Percentiles rank a stretch among this genome's conserved stretches.
Evolutionary conservation across 805 yeast genomes (phyloP).

Genomic region (Sungouiozyma ichnusensis): DNA sequence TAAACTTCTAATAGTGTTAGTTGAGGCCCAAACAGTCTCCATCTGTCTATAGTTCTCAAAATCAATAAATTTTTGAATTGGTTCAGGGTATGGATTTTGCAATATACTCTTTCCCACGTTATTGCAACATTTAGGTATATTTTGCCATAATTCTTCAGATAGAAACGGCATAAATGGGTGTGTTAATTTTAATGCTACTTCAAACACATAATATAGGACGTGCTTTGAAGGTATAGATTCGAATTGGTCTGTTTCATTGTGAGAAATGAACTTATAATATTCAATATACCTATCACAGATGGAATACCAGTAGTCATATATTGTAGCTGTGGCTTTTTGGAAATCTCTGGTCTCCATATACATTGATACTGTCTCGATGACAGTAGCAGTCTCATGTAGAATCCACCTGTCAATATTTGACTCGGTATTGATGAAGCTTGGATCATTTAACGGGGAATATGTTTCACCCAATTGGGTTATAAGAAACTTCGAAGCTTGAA

Average conservation of each 20-base stretch:
- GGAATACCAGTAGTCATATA: slow-evolving; percentile 88
- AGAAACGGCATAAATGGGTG: slow-evolving; percentile 98
- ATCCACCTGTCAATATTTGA: slow-evolving; percentile 88
- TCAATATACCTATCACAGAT: slow-evolving; percentile 96
- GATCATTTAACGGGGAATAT: slow-evolving; percentile 32
- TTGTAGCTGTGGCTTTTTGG: slow-evolving; percentile 67
- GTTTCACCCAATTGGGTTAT: neutral
- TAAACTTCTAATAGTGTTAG: slow-evolving; percentile 82
- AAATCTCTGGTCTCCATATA: slow-evolving; percentile 76
- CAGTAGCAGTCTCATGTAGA: slow-evolving; percentile 62
- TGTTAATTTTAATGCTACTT: slow-evolving; percentile 76
- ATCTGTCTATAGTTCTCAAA: slow-evolving; percentile 57
- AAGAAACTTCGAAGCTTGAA: slow-evolving; percentile 87
- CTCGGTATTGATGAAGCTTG: slow-evolving; percentile 45
- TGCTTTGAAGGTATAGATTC: slow-evolving; percentile 49
- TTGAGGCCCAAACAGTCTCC: slow-evolving; percentile 70
- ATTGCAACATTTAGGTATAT: slow-evolving; percentile 59
- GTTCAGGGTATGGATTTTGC: slow-evolving; percentile 67
- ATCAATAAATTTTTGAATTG: slow-evolving; percentile 47
- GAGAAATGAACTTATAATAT: slow-evolving; percentile 81
- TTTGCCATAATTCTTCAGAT: slow-evolving; percentile 97
- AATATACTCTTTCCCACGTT: slow-evolving; percentile 62
- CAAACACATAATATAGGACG: slow-evolving; percentile 82
- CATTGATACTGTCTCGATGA: slow-evolving; percentile 50
- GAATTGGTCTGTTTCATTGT: slow-evolving; percentile 73